These are phyloP conservation scores for Panaeolus cyanescens DNA, from an alignment of 768 basidiomycete genomes.

Conservation along the genomic window DNA sequence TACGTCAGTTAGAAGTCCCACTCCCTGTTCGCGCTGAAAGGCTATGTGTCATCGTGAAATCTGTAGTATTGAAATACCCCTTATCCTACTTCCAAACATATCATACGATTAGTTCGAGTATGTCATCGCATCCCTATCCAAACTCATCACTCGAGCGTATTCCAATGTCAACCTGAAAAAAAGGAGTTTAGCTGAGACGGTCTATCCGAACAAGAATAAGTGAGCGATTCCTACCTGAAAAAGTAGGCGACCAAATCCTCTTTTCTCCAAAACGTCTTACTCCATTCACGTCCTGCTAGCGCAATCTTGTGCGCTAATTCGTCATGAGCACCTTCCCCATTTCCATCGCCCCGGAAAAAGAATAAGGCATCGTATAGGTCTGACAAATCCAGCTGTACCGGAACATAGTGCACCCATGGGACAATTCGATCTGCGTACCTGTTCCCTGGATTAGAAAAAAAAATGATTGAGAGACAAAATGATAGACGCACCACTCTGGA, in stretches of 20 bases:
- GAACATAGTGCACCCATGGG: constrained; percentile 79
- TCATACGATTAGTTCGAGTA: not conserved
- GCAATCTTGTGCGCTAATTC: constrained; percentile 52
- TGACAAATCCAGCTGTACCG: constrained; percentile 62
- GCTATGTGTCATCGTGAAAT: too few species aligned
- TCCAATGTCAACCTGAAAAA: constrained; percentile 53
- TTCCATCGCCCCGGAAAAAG: constrained; percentile 70
- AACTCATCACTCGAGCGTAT: constrained; percentile 52
- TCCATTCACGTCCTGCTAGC: constrained; percentile 57
- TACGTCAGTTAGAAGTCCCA: too few species aligned
- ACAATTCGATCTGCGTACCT: constrained; percentile 59
- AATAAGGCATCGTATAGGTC: constrained; percentile 72
- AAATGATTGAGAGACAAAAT: not conserved
- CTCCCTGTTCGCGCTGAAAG: too few species aligned
- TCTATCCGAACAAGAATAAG: not conserved
- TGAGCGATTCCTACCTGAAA: constrained; percentile 25
- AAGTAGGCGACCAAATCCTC: constrained; percentile 63
- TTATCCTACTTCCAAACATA: too few species aligned
- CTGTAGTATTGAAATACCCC: too few species aligned
- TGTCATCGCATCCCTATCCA: constrained; percentile 43
- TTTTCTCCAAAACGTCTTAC: constrained; percentile 54
- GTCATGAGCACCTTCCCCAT: constrained; percentile 63
- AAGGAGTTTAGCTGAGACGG: not conserved
- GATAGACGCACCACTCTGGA: constrained; percentile 61
- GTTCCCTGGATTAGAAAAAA: constrained; percentile 1